These are phyloP conservation scores for Fraxinus floribunda DNA, from an alignment of 305 asterid species.

Conservation along the genomic window DNA sequence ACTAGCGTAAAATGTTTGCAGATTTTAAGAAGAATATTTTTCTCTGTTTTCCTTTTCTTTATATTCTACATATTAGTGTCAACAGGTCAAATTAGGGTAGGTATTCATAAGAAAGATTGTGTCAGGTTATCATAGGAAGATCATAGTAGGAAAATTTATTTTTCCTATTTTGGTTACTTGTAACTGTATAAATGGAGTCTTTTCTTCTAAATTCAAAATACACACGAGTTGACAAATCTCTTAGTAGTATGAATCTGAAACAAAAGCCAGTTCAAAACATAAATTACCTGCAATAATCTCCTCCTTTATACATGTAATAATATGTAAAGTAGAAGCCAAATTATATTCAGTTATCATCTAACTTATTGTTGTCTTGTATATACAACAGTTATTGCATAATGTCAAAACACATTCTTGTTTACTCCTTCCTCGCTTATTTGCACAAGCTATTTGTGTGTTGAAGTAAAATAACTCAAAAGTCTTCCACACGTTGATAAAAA, in stretches of 20 bases:
- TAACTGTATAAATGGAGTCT: background rate
- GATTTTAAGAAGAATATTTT: background rate
- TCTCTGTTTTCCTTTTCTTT: background rate
- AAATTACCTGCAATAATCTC: background rate
- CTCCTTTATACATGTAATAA: background rate
- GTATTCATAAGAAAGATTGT: background rate
- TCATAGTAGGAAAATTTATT: background rate
- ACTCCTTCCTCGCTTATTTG: background rate
- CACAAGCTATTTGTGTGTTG: background rate
- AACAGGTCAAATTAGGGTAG: background rate
- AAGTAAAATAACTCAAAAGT: background rate
- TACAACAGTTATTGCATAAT: background rate
- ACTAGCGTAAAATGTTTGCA: background rate
- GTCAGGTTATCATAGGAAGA: background rate
- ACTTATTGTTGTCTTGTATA: background rate
- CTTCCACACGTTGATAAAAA: background rate
- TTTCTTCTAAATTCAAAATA: background rate
- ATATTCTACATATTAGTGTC: background rate
- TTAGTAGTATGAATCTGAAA: background rate
- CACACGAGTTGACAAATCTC: background rate
- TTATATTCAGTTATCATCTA: background rate
- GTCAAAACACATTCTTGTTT: background rate
- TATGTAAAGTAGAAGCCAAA: background rate
- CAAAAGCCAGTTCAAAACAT: background rate
- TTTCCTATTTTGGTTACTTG: background rate